Conservation (phyloP, 306 rosid species). For the Nissolia schottii region DNA sequence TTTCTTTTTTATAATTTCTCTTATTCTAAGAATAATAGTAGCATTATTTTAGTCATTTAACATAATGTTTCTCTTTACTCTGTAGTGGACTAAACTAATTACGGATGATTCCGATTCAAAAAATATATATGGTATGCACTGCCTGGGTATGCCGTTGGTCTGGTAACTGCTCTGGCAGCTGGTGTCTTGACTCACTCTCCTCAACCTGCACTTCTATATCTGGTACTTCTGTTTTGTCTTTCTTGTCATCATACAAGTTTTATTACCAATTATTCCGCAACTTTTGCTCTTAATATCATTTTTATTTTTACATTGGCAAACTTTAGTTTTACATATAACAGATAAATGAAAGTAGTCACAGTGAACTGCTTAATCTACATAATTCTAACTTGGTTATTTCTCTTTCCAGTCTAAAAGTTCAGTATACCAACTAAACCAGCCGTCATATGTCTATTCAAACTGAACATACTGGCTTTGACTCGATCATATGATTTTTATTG, state of each 20-base stretch:
- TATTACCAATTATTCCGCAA: slow-evolving; percentile 3
- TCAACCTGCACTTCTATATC: slow-evolving; percentile 95
- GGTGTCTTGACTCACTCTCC: slow-evolving; percentile 91
- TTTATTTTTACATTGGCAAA: background rate
- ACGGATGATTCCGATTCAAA: no score
- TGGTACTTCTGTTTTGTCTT: slow-evolving; percentile 46
- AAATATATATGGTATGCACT: slow-evolving; percentile 97
- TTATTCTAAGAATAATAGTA: no score
- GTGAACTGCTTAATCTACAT: background rate
- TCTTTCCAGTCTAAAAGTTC: background rate
- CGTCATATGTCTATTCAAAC: background rate
- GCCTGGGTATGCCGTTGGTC: slow-evolving; percentile 93
- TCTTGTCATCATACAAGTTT: background rate
- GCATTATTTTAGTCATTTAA: no score
- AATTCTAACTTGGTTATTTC: background rate
- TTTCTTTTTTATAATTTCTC: no score
- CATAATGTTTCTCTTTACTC: no score
- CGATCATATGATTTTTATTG: background rate
- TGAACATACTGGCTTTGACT: background rate
- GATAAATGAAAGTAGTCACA: background rate
- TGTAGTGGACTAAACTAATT: no score
- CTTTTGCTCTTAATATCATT: background rate
- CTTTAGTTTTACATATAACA: background rate
- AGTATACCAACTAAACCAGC: background rate
- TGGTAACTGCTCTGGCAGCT: slow-evolving; percentile 85